These are phyloP conservation scores for Pittosporum tobira DNA, from an alignment of 129 eudicot species.

Conservation along the genomic window DNA sequence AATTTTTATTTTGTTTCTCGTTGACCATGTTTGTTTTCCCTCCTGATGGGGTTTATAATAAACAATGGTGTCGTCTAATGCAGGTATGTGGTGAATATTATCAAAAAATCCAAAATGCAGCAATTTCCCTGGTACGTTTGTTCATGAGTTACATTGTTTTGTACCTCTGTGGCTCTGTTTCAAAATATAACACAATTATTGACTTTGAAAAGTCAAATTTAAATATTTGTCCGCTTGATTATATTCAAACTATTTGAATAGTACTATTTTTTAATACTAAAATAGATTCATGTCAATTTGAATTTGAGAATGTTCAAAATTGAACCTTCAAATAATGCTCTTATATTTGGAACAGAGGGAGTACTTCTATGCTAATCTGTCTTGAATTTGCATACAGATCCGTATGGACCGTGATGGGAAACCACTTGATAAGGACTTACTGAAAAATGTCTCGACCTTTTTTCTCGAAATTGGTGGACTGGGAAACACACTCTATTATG, in stretches of 20 bases:
- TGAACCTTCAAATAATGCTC: too few species aligned
- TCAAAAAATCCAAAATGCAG: constrained; percentile 27
- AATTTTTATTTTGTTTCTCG: constrained; percentile 3
- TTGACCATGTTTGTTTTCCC: constrained; percentile 1
- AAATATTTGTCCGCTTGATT: too few species aligned
- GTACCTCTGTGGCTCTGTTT: too few species aligned
- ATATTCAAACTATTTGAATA: too few species aligned
- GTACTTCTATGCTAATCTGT: constrained; percentile 14
- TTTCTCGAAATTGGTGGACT: constrained; percentile 22
- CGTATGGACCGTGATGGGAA: constrained; percentile 38
- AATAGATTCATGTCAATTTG: too few species aligned
- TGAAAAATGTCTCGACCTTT: constrained; percentile 32
- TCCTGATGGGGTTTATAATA: background rate
- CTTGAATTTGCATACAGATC: constrained; percentile 25
- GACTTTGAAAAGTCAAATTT: too few species aligned
- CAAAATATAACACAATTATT: too few species aligned
- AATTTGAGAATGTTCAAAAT: too few species aligned
- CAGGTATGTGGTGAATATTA: constrained; percentile 31
- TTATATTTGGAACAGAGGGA: too few species aligned
- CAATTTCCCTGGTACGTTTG: constrained; percentile 32
- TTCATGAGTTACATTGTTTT: background rate
- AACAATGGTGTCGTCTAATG: constrained; percentile 1
- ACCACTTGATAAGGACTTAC: constrained; percentile 27
- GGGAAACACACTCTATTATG: constrained; percentile 30
- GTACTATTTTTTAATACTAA: too few species aligned